Conservation (phyloP, 2,329 filamentous ascomycete species). For the Rugonectria rugulosa region DNA sequence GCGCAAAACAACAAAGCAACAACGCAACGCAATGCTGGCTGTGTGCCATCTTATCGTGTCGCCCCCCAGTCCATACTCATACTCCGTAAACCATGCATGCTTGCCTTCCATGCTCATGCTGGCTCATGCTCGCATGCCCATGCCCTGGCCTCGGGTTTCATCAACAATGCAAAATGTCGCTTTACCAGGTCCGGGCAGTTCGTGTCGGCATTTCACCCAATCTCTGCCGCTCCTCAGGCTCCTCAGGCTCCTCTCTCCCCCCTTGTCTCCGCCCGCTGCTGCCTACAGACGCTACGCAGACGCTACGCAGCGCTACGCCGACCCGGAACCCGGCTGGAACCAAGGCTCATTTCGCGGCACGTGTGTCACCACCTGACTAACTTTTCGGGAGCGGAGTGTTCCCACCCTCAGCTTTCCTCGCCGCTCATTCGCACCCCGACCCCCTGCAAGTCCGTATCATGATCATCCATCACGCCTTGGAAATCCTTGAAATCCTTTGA, state of each 20-base stretch:
- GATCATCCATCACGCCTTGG: constrained; percentile 9
- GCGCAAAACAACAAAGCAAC: no score
- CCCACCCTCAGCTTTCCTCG: constrained; percentile 2
- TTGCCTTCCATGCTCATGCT: no score
- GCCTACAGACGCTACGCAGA: constrained; percentile 14
- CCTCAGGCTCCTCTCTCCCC: neutral
- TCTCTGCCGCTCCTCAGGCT: no score
- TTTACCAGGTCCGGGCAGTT: constrained; percentile 9
- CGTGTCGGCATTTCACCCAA: constrained; percentile 21
- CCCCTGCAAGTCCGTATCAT: constrained; percentile 6
- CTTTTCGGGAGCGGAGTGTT: neutral
- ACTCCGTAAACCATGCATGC: no score
- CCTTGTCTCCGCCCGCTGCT: constrained; percentile 3
- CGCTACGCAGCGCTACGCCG: no score
- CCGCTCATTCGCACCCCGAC: neutral
- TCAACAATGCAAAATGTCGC: constrained; percentile 1
- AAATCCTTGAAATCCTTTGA: constrained; percentile 1
- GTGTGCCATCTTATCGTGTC: constrained; percentile 4
- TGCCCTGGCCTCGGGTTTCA: constrained; percentile 17
- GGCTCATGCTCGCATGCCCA: no score
- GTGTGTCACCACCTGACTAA: constrained; percentile 18
- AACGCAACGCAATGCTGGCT: no score
- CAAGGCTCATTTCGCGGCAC: constrained; percentile 25
- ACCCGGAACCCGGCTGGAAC: neutral
- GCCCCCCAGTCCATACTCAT: no score